Conservation (phyloP, 108 stramenopile species). For the Nannochloropsis oceanica region DNA sequence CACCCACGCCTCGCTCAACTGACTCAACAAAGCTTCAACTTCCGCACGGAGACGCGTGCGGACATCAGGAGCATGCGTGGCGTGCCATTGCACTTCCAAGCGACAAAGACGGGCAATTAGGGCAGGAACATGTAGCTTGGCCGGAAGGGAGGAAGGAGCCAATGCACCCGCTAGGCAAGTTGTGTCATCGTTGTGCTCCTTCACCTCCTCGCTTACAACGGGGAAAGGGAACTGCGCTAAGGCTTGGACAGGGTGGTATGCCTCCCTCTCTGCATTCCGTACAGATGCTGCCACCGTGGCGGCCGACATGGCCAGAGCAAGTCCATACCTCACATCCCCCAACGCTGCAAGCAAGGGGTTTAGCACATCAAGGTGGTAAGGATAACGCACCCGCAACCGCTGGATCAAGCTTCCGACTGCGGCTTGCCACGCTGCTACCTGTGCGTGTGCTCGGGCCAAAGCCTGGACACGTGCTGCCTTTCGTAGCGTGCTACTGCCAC, state of each 20-base stretch:
- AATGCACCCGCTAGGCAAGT: background rate
- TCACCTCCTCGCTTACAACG: background rate
- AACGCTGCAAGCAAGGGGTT: background rate
- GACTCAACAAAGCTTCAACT: background rate
- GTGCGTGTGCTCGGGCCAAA: background rate
- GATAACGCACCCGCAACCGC: background rate
- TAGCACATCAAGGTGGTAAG: background rate
- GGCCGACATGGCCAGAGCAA: background rate
- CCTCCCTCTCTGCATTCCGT: background rate
- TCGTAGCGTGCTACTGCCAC: too few species aligned
- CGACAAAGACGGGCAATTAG: background rate
- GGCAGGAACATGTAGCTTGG: background rate
- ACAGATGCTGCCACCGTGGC: background rate
- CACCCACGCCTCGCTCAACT: background rate
- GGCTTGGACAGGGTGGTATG: background rate
- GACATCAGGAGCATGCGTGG: background rate
- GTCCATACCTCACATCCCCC: background rate
- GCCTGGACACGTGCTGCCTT: background rate
- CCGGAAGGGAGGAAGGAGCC: background rate
- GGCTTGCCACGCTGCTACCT: background rate
- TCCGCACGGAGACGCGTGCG: background rate
- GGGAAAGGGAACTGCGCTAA: background rate
- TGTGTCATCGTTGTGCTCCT: background rate
- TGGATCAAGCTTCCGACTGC: background rate
- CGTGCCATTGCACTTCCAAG: background rate